Evolutionary conservation across 1,284 basidiomycete genomes (phyloP).

Genomic region (Stereum hirsutum): DNA sequence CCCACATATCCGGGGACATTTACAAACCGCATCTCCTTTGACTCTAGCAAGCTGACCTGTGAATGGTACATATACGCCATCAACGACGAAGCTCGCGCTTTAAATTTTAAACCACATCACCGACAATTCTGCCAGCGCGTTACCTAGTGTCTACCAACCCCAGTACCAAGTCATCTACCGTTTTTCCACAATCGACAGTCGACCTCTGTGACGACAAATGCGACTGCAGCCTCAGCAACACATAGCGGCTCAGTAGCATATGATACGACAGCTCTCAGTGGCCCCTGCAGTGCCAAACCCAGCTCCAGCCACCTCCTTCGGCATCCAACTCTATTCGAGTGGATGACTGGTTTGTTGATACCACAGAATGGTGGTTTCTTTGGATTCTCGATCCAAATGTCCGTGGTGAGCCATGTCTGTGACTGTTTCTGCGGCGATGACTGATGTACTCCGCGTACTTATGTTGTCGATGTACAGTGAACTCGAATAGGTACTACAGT

Average conservation of each 20-base stretch:
- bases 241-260: conserved; percentile 36
- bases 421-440: conserved; percentile 13
- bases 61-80: no score
- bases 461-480: conserved; percentile 11
- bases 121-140: no score
- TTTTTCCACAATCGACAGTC: no score
- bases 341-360: conserved; percentile 21
- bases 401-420: conserved; percentile 30
- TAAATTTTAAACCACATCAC: no score
- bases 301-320: conserved; percentile 21
- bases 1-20: no score
- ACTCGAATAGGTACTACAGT: conserved; percentile 14
- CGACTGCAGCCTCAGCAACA: conserved; percentile 18
- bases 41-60: no score
- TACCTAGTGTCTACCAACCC: no score
- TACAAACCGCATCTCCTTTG: no score
- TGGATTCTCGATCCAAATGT: conserved; percentile 41
- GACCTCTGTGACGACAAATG: not conserved
- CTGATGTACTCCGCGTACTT: not conserved
- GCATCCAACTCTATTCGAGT: conserved; percentile 29
- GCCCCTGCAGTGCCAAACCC: conserved; percentile 28
- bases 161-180: no score
- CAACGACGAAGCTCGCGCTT: no score
- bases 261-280: conserved; percentile 28
- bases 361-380: conserved; percentile 28